Evolutionary conservation across 768 basidiomycete genomes (phyloP), one percentile per base, ranked within the genome.

Genomic region (Punctularia strigosozonata): DNA sequence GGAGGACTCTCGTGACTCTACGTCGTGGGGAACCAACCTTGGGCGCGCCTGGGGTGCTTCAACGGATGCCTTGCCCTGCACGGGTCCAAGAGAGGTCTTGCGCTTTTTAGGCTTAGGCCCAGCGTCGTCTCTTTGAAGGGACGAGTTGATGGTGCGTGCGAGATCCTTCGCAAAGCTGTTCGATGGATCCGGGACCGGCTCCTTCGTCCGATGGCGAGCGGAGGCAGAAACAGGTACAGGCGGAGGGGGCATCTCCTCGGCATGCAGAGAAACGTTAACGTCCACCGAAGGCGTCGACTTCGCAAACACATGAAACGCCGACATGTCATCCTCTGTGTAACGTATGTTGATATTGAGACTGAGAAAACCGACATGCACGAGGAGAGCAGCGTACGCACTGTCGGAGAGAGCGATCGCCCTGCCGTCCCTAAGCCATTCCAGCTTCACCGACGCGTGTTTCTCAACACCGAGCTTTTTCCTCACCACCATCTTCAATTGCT

Each of bases 311-410:
- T 60, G 56, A 55, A 87, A 83, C 2, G 82, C 83, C 39, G 79
- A 77, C 45, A 85, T 87, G 55, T 88, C 85, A 26, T 80, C 84
- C 31, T 84, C 85, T 88, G 45, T 17, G 30, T 28, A 39, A 30
- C 25, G 25, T 25, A 17, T 21, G n/a, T n/a, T n/a, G n/a, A n/a
- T n/a, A 20, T n/a, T 23, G 7, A 45, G 30, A 38, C 18, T 23
- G 28, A 41, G 37, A 12, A 41, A 35, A 28, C 28, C 25, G 33
- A 26, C 39, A 15, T n/a, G 37, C 41, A 36, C 32, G 17, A 18
- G 6, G 28, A 15, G 21, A 25, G 10, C 10, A 10, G 20, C 8
- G 33, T 34, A 20, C 65, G 44, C 47, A 84, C 86, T 80, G 51
- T 88, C 84, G 25, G 83, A 83, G n/a, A 89, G 64, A 52, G 81